These are phyloP conservation scores for Rhodamnia rubescens DNA, from an alignment of 345 rosid species.

Conservation along the genomic window DNA sequence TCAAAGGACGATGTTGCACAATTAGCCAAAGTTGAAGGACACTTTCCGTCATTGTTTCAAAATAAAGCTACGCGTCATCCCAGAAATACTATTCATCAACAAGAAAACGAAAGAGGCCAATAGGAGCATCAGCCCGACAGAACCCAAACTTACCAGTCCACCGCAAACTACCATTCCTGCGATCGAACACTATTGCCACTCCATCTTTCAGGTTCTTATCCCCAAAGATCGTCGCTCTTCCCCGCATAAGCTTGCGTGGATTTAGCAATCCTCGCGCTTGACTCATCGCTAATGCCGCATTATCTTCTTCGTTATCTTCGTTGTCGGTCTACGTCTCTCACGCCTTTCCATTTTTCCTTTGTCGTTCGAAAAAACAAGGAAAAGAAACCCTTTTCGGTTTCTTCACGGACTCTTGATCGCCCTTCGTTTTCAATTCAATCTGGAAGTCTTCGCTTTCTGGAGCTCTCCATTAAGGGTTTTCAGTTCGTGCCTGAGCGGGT, in stretches of 20 bases:
- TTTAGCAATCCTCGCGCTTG: neutral
- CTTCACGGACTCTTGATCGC: neutral
- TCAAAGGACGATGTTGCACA: too few relatives aligned
- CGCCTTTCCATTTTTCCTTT: neutral
- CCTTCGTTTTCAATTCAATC: neutral
- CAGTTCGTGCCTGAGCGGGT: neutral
- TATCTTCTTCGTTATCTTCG: neutral
- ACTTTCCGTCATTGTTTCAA: too few relatives aligned
- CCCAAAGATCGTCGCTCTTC: neutral
- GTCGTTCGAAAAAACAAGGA: neutral
- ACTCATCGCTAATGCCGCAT: neutral
- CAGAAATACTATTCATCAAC: neutral
- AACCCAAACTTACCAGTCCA: neutral
- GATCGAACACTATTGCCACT: neutral
- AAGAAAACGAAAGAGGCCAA: neutral
- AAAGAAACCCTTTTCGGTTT: neutral
- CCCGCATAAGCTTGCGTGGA: neutral
- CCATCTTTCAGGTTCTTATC: neutral
- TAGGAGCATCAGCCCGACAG: neutral
- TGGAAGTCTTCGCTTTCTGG: neutral
- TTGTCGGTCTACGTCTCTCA: neutral
- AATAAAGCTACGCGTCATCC: neutral
- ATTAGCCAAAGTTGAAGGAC: too few relatives aligned
- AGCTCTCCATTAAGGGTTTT: neutral
- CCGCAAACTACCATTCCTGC: neutral